Percentiles rank a stretch among this genome's conserved stretches.
phyloP scores from a whole-genome alignment of 192 early-diverging fungal species.

The Chytriomyces hyalinus region DNA sequence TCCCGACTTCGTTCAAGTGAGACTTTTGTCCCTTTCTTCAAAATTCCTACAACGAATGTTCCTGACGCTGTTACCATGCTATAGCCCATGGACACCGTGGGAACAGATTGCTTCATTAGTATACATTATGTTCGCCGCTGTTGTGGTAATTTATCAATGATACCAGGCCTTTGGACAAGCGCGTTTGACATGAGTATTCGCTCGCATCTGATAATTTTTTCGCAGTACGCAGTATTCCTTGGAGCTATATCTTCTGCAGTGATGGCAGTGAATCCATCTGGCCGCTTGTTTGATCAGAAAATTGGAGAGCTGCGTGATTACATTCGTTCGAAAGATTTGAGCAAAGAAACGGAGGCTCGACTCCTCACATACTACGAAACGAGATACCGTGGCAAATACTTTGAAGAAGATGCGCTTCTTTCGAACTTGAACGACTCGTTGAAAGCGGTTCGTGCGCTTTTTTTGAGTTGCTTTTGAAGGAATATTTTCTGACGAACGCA shows the following conservation, averaged over 20 bases:
- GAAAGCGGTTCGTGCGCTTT: conserved; percentile 24
- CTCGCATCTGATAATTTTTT: neutral
- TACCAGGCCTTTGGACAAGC: too few relatives aligned
- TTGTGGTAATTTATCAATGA: conserved; percentile 4
- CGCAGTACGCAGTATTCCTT: conserved; percentile 29
- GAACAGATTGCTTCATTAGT: conserved; percentile 18
- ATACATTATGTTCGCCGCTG: conserved; percentile 8
- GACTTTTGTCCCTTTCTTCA: neutral
- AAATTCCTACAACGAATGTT: neutral
- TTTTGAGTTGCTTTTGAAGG: neutral
- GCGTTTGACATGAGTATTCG: neutral
- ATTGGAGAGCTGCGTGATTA: conserved; percentile 38
- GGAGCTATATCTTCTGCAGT: conserved; percentile 31
- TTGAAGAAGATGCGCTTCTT: conserved; percentile 36
- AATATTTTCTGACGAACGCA: neutral
- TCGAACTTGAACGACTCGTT: conserved; percentile 39
- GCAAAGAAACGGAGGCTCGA: conserved; percentile 17
- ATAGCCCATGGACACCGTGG: conserved; percentile 8
- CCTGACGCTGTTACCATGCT: neutral
- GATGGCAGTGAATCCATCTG: conserved; percentile 29
- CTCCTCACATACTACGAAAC: conserved; percentile 36
- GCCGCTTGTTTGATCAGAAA: conserved; percentile 33
- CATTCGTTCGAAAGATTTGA: conserved; percentile 33
- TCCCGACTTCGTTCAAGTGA: conserved; percentile 31
- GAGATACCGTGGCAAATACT: conserved; percentile 44